These are phyloP conservation scores for Phytophthora cactorum DNA, from an alignment of 352 stramenopile genomes.

Conservation along the genomic window DNA sequence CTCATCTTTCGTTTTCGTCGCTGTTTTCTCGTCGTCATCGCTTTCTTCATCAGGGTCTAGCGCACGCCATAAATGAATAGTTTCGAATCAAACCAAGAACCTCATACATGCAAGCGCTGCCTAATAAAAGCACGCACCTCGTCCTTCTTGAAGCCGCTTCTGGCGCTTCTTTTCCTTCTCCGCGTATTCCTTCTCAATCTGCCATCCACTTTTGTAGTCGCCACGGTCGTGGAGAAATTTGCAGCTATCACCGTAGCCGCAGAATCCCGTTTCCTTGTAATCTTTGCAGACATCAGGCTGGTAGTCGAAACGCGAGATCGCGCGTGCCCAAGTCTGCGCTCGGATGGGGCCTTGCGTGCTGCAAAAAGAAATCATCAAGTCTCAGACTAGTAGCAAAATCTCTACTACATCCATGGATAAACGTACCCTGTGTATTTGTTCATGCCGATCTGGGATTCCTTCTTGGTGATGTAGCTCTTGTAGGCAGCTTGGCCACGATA, in stretches of 20 bases:
- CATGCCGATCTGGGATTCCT: conserved; percentile 86
- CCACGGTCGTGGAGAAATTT: conserved; percentile 99
- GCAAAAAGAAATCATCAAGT: conserved; percentile 1
- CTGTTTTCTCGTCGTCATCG: conserved; percentile 70
- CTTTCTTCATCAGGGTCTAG: conserved; percentile 60
- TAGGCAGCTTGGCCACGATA: conserved; percentile 86
- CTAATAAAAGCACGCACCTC: conserved; percentile 31
- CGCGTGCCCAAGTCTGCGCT: conserved; percentile 94
- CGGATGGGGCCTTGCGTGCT: conserved; percentile 95
- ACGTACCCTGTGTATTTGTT: conserved; percentile 90
- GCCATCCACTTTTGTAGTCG: conserved; percentile 98
- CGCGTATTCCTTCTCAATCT: conserved; percentile 97
- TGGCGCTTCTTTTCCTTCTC: conserved; percentile 92
- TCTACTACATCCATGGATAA: not conserved
- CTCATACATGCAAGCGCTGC: not conserved
- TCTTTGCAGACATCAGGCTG: conserved; percentile 99
- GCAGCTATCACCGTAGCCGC: conserved; percentile 96
- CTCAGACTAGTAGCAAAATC: not conserved
- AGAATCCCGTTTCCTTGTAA: conserved; percentile 99
- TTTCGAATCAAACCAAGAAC: not conserved
- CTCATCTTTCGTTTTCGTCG: conserved; percentile 67
- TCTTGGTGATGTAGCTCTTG: conserved; percentile 91
- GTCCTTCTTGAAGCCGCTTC: conserved; percentile 65
- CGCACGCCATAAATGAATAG: not conserved
- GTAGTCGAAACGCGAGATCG: conserved; percentile 98